Base-by-base conservation (phyloP, 2,329 filamentous ascomycete species). In the Arthrinium phaeospermum region DNA sequence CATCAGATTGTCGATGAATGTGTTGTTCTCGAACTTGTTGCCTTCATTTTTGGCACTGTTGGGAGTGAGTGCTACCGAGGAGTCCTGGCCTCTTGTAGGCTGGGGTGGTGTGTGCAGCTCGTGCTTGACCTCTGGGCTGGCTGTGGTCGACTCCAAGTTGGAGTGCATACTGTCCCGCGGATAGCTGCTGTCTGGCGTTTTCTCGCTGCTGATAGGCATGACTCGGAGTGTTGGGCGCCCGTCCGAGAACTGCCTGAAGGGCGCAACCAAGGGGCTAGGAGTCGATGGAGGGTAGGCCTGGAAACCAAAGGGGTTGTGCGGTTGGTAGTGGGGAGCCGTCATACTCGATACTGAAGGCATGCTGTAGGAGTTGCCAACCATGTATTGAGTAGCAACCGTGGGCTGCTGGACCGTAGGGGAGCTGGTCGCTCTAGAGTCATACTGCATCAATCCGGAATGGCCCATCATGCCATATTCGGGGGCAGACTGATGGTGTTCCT, bases 1-100 rank as follows among this genome's bases (percentile, higher is more conserved):
- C 94, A 98, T 97, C 57, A 98, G 84, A 57, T 91, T 91, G 80
- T 98, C 95, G 49, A 98, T 91, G 73, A 94, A 90, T 0, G 95
- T 98, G n/a, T 90, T 88, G 80, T 95, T 96, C 73, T 89, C 87
- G 51, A 90, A 83, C n/a, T 89, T 85, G 34, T 86, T 81, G 0
- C 84, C 81, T 72, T 85, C 82, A 72, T 85, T 80, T 44, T 86
- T 83, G 13, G 85, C 82, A 75, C 83, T 83, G 80, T 86, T 89
- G 75, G 82, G 81, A 4, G 81, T 82, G 72, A 86, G 84, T 14
- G 81, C 83, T 78, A 85, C 86, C 45, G 83, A 79, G 22, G 70
- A 72, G 24, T 72, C 74, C 13, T 53, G 61, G 6, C 73, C 71
- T 24, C 24, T 70, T 44, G 69, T 45, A 75, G 5, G 74, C 72